Percentiles rank a stretch among this genome's conserved stretches.
Evolutionary conservation across 352 stramenopile genomes (phyloP).

Genomic region (Aphanomyces invadans): DNA sequence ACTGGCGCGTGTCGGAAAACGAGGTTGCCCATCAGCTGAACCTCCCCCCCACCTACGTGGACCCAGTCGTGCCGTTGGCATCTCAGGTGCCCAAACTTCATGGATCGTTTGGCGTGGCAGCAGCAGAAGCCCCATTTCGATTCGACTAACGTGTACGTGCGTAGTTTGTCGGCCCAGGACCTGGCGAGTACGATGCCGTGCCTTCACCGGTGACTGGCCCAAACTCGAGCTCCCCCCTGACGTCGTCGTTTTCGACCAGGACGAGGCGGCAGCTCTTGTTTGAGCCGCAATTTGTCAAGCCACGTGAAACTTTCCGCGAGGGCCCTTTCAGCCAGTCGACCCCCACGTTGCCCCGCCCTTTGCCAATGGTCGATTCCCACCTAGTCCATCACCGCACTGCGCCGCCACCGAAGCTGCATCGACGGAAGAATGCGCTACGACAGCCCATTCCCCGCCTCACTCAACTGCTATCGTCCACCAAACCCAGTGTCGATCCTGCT

Average conservation of each 20-base stretch:
- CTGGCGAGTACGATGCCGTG: slow-evolving; percentile 7
- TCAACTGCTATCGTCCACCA: not conserved
- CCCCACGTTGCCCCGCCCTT: not conserved
- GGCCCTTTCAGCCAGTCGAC: not conserved
- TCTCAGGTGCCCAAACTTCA: slow-evolving; percentile 17
- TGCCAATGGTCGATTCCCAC: too few species aligned
- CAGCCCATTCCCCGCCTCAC: not conserved
- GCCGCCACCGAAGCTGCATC: too few species aligned
- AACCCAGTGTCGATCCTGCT: not conserved
- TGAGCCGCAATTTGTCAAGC: not conserved
- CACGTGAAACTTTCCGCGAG: slow-evolving; percentile 1
- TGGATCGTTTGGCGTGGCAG: too few species aligned
- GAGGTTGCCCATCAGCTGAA: not conserved
- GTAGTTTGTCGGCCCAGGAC: slow-evolving; percentile 15
- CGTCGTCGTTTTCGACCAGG: not conserved
- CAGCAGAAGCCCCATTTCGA: too few species aligned
- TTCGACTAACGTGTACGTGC: too few species aligned
- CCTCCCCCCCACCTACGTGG: slow-evolving; percentile 6
- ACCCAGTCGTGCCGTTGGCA: not conserved
- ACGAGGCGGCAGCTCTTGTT: not conserved
- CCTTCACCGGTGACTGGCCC: too few species aligned
- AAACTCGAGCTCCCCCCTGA: not conserved
- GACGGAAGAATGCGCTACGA: not conserved
- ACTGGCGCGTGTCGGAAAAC: slow-evolving; percentile 1
- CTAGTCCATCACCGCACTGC: too few species aligned